Conservation (phyloP, 352 stramenopile species). For the Blastocystis sp. region DNA sequence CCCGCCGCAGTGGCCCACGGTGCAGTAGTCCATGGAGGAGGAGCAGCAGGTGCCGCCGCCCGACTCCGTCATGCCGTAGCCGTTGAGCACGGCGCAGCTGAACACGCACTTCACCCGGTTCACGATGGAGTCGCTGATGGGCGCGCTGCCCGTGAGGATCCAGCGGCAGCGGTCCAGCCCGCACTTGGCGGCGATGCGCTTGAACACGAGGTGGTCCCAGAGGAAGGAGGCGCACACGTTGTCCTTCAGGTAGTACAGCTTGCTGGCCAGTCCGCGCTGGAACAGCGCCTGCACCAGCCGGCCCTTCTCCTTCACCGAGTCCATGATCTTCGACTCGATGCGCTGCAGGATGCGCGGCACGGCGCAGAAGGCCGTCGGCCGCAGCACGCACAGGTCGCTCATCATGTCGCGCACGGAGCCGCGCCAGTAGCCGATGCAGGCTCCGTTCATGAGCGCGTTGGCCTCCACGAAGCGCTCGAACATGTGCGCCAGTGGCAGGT, state of each 20-base stretch:
- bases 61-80: slow-evolving; percentile 91
- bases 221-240: slow-evolving; percentile 81
- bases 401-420: slow-evolving; percentile 83
- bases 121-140: slow-evolving; percentile 86
- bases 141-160: slow-evolving; percentile 87
- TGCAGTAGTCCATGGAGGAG: slow-evolving; percentile 75
- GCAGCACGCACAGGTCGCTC: slow-evolving; percentile 84
- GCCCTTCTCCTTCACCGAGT: slow-evolving; percentile 73
- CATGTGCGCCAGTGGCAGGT: slow-evolving; percentile 91
- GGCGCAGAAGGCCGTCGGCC: slow-evolving; percentile 85
- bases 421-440: slow-evolving; percentile 86
- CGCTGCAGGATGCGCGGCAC: slow-evolving; percentile 91
- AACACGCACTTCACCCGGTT: slow-evolving; percentile 89
- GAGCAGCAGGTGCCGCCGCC: slow-evolving; percentile 74
- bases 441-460: slow-evolving; percentile 78
- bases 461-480: slow-evolving; percentile 86
- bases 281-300: slow-evolving; percentile 70
- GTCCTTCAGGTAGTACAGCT: slow-evolving; percentile 76
- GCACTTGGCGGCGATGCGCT: slow-evolving; percentile 85
- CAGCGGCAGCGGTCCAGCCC: slow-evolving; percentile 83
- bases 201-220: slow-evolving; percentile 89
- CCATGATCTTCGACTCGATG: slow-evolving; percentile 88
- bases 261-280: slow-evolving; percentile 31
- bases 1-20: slow-evolving; percentile 85
- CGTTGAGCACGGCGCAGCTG: slow-evolving; percentile 83